Evolutionary conservation across 2,329 filamentous ascomycete genomes (phyloP), one percentile per base, ranked within the genome.

Genomic region (Apiospora rasikravindrae): DNA sequence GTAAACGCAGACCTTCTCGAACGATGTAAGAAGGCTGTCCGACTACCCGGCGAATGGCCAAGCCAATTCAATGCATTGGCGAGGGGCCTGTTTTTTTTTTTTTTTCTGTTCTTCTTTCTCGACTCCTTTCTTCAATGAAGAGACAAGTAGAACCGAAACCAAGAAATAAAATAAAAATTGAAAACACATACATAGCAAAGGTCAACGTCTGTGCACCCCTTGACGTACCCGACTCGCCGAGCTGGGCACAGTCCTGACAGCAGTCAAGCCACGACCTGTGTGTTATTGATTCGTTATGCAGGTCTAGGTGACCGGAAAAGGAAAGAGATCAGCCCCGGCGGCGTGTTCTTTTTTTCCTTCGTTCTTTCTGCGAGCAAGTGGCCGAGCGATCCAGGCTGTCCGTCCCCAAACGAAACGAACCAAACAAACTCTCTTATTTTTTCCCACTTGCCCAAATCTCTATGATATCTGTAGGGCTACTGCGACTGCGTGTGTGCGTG

Each of bases 281-380:
- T 22, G 29, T 61, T 61, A 61, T 61, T 61, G 53, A 61, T 61
- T 29, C 53, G 53, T 61, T 61, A 61, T 61, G 53, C 53, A 33
- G 53, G 29, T 16, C 11, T 22, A 64, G 19, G 22, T n/a, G 33
- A 7, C 19, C 57, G 19, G 37, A 64, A 64, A 37, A 14, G 57
- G 57, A 40, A 40, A 64, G 19, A 4, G 57, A 64, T 64, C 57
- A n/a, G 57, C 57, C 57, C 22, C 40, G 26, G 53, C 26, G 14
- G 24, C n/a, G 33, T 64, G 29, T 64, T 64, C 29, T 16, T 13
- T 40, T 40, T 16, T 37, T 61, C 2, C 10, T 26, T 61, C 16
- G 8, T 53, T 53, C 49, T 14, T 53, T 53, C 29, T 37, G 33
- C 29, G 29, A 37, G 16, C 53, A 37, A 22, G 53, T 16, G 33